Conservation (phyloP, 1,139 yeast genomes). For the Kodamaea sp. region DNA sequence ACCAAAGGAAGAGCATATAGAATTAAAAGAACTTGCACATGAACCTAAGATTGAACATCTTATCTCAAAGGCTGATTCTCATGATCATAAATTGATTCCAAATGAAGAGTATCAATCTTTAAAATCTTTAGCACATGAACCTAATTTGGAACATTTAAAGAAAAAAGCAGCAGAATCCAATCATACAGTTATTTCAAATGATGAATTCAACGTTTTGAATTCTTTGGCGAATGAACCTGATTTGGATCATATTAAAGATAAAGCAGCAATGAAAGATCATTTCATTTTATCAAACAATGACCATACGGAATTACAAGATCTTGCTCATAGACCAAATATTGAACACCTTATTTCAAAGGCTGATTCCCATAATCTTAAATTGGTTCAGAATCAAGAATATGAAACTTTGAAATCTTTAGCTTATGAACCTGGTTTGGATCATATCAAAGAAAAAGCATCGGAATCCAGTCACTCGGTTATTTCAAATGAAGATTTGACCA, state of each 20-base stretch:
- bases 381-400: constrained; percentile 13
- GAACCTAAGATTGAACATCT: constrained; percentile 11
- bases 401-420: constrained; percentile 10
- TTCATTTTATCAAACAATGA: too few relatives aligned
- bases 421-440: constrained; percentile 21
- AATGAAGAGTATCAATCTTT: constrained; percentile 18
- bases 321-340: constrained; percentile 19
- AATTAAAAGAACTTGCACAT: constrained; percentile 1
- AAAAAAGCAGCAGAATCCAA: constrained; percentile 9
- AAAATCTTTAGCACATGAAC: constrained; percentile 14
- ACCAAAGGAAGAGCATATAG: background rate
- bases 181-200: constrained; percentile 5
- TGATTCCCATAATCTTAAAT: constrained; percentile 12
- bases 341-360: constrained; percentile 18
- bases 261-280: constrained; percentile 6
- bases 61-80: constrained; percentile 4
- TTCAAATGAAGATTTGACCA: constrained; percentile 5
- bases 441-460: constrained; percentile 10
- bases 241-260: constrained; percentile 12
- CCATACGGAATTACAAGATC: background rate
- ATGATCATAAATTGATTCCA: constrained; percentile 13
- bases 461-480: constrained; percentile 2
- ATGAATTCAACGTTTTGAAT: constrained; percentile 9
- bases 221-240: constrained; percentile 13
- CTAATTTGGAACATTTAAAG: constrained; percentile 14